Evolutionary conservation across 805 yeast genomes (phyloP).

Genomic region (Candida odintsovae): DNA sequence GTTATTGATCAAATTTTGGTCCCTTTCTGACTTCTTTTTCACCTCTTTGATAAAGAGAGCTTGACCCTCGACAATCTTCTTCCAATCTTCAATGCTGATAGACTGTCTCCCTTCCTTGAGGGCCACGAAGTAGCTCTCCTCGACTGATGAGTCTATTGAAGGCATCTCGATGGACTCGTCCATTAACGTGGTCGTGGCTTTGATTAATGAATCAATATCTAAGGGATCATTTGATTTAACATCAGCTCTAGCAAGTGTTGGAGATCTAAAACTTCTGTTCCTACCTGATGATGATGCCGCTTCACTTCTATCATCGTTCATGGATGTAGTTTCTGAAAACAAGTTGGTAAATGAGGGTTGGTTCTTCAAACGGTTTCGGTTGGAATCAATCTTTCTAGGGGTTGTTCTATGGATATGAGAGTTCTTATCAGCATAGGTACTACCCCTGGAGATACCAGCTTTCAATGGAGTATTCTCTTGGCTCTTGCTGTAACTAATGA

Average conservation of each 20-base stretch:
- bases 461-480: background rate
- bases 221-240: background rate
- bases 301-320: background rate
- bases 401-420: background rate
- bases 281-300: background rate
- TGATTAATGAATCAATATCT: background rate
- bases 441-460: conserved; percentile 3
- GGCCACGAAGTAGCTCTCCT: background rate
- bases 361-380: background rate
- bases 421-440: background rate
- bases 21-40: conserved; percentile 3
- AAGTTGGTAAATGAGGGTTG: background rate
- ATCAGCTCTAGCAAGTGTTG: background rate
- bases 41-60: background rate
- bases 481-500: background rate
- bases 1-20: conserved; percentile 13
- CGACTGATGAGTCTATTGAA: background rate
- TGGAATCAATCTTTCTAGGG: background rate
- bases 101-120: background rate
- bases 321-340: background rate
- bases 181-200: background rate
- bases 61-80: conserved; percentile 5
- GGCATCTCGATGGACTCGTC: background rate
- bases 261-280: background rate
- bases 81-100: background rate